phyloP scores from a whole-genome alignment of 371 early-diverging fungal species.

The Mortierella polycephala region DNA sequence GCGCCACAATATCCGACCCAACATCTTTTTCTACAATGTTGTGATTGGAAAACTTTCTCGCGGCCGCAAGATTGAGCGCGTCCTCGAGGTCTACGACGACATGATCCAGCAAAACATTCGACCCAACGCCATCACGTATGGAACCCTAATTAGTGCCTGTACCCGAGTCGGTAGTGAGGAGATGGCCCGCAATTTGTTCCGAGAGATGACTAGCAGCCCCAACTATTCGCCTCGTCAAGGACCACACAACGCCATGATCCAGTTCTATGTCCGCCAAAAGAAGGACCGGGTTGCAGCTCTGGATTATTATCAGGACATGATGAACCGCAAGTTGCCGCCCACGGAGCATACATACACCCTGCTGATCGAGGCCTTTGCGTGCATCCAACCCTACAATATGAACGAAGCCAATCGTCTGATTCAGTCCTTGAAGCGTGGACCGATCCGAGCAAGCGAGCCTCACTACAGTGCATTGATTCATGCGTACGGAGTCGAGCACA shows the following conservation, averaged over 20 bases:
- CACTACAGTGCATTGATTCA: slow-evolving; percentile 70
- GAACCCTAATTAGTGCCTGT: slow-evolving; percentile 70
- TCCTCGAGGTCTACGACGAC: slow-evolving; percentile 62
- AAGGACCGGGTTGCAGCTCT: slow-evolving; percentile 66
- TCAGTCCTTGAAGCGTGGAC: slow-evolving; percentile 61
- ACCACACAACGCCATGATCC: slow-evolving; percentile 71
- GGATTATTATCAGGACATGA: slow-evolving; percentile 60
- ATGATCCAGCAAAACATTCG: slow-evolving; percentile 61
- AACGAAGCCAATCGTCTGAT: slow-evolving; percentile 63
- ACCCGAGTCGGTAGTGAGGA: slow-evolving; percentile 64
- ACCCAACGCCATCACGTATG: slow-evolving; percentile 71
- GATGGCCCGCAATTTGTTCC: slow-evolving; percentile 61
- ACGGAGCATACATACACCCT: slow-evolving; percentile 68
- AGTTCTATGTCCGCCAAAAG: slow-evolving; percentile 68
- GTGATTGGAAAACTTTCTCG: slow-evolving; percentile 69
- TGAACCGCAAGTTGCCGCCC: slow-evolving; percentile 58
- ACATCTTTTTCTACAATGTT: slow-evolving; percentile 72
- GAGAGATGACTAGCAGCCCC: slow-evolving; percentile 61
- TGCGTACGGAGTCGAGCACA: slow-evolving; percentile 69
- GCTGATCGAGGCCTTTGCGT: slow-evolving; percentile 69
- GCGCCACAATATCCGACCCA: slow-evolving; percentile 63
- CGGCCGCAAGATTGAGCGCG: slow-evolving; percentile 64
- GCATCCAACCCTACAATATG: slow-evolving; percentile 71
- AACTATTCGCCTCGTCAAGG: slow-evolving; percentile 68
- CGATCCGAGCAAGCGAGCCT: slow-evolving; percentile 58